Evolutionary conservation across 2,329 filamentous ascomycete genomes (phyloP), one percentile per base, ranked within the genome.

Genomic region (Arthroderma uncinatum): DNA sequence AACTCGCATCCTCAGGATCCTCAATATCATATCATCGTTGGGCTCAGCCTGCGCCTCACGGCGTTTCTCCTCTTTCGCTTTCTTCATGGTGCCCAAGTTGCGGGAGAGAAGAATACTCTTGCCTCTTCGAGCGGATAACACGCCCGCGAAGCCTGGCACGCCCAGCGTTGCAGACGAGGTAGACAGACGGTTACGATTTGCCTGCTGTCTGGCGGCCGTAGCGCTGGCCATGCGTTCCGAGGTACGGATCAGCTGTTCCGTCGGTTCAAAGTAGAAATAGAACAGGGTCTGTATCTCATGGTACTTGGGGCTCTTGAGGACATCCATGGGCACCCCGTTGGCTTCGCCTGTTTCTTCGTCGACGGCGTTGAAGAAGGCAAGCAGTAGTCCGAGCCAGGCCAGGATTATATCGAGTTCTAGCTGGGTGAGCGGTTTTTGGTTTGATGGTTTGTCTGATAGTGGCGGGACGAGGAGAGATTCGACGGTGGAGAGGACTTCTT

Each of bases 191-290:
- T 87, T 87, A 57, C 80, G 70, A 61, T 74, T 76, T 53, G 80
- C 79, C 66, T 91, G 85, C 66, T 94, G 86, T 30, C 86, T 82
- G 59, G 88, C 82, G 8, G 86, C 86, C 2, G 87, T 94, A 40
- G 90, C 89, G 1, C 88, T 85, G 2, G 91, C 92, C 87, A 98
- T 98, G 57, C 89, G 83, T 72, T 98, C 93, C 2, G 89, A 95
- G n/a, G 89, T 95, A 54, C 92, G 86, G 64, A 97, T 89, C 10
- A 98, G 80, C 64, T 87, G 91, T 60, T 94, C 88, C 0, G 90
- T 95, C 33, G 86, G 82, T 66, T 97, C 91, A 68, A 93, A 94
- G 76, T 98, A 98, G 78, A 97, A 98, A 79, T 97, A 98, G 76
- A 95, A 95, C 61, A 98, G 81, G 61, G 89, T 92, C 63, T 93